Evolutionary conservation across 176 grass and related monocot species (phyloP), one percentile per base, ranked within the genome.

Genomic region (Cenchrus fungigraminus): DNA sequence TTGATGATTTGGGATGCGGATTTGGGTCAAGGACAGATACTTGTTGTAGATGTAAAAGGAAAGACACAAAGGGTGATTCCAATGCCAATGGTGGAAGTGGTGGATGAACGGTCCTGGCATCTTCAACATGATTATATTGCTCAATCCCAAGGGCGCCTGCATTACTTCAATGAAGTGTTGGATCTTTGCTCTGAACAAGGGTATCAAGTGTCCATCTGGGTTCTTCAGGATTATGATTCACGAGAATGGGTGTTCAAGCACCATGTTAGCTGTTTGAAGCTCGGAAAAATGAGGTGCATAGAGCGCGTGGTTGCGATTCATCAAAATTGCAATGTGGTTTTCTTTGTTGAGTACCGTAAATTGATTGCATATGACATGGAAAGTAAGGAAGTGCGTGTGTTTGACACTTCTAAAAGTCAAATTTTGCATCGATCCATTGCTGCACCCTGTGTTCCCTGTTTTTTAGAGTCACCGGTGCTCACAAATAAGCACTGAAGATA

Each of bases 351-450:
- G 28, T 1, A 37, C 2, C 1, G 45, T 46, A 46, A 46, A 17
- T 14, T 79, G 25, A 32, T 79, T 31, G 64, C 60, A 32, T 65
- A 79, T 65, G 3, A 52, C 13, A 68, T 50, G 12, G 76, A 79
- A 11, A 1, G 14, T 31, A 50, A 64, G 76, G 42, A 47, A 31
- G 20, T 78, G 20, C 12, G 10, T 10, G 5, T 16, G 47, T n/a
- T 46, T 46, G 8, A 6, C 45, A 46, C 45, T 46, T 46, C 45
- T 9, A 1, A 46, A 46, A 46, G 8, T 46, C 45, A 46, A 46
- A 9, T 6, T 46, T 46, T 46, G 45, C 7, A 46, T 46, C 1
- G 45, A 4, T 46, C 45, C 8, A 9, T 46, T 46, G 45, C 45
- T 46, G 45, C 45, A 46, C 45, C 45, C 6, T 46, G 1, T 46